Evolutionary conservation across 2,329 filamentous ascomycete species (phyloP).

Genomic region (Ophiocordyceps camponoti-rufipedis): DNA sequence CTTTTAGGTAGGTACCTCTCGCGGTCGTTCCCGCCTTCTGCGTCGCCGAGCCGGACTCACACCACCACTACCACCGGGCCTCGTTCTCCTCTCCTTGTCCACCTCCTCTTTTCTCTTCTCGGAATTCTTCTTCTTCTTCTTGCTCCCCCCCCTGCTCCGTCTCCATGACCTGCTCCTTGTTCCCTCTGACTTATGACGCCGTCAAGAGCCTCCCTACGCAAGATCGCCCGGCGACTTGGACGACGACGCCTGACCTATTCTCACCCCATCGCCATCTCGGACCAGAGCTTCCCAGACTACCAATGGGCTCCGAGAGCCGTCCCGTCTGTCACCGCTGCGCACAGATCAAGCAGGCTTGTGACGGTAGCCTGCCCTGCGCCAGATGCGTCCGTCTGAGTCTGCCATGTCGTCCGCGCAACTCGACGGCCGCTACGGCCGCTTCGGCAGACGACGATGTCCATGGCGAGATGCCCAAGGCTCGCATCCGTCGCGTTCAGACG

Average conservation of each 20-base stretch:
- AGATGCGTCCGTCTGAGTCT: slow-evolving; percentile 15
- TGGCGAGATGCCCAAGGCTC: slow-evolving; percentile 13
- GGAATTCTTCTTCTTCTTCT: background rate
- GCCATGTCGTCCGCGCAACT: slow-evolving; percentile 12
- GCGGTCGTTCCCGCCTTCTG: background rate
- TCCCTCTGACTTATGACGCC: background rate
- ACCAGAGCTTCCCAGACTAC: background rate
- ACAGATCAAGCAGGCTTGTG: slow-evolving; percentile 18
- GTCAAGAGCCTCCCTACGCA: background rate
- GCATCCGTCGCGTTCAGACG: slow-evolving; percentile 16
- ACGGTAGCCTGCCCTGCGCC: slow-evolving; percentile 14
- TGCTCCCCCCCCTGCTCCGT: background rate
- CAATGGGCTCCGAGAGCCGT: slow-evolving; percentile 11
- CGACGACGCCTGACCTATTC: background rate
- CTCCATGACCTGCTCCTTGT: background rate
- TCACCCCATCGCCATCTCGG: background rate
- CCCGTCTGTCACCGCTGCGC: slow-evolving; percentile 16
- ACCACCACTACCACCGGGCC: background rate
- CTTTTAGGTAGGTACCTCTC: background rate
- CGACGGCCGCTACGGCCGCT: slow-evolving; percentile 1
- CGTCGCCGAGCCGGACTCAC: background rate
- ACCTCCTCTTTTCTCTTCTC: background rate
- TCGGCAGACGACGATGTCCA: slow-evolving; percentile 2
- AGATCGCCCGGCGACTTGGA: background rate
- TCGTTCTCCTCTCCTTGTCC: background rate